These are phyloP conservation scores for Exobasidium rhododendri DNA, from an alignment of 1,284 basidiomycete species.

Conservation along the genomic window DNA sequence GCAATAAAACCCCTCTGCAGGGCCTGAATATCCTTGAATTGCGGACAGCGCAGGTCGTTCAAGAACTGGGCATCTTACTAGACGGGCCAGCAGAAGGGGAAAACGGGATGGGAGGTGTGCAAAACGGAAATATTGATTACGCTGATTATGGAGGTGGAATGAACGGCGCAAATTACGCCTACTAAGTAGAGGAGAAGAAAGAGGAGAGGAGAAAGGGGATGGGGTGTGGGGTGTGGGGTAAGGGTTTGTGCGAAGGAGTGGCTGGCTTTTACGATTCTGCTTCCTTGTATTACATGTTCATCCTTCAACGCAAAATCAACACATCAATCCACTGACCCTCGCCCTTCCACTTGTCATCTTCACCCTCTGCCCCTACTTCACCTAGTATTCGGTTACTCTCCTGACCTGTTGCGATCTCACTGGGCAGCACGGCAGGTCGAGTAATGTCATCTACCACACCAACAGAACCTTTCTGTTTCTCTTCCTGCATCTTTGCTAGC, in stretches of 20 bases:
- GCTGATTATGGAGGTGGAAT: conserved; percentile 11
- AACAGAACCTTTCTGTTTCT: conserved; percentile 11
- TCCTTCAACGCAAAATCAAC: conserved; percentile 17
- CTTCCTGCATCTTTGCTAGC: conserved; percentile 12
- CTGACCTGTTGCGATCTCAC: neutral
- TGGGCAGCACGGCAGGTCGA: neutral
- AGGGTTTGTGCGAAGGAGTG: neutral
- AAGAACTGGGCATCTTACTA: conserved; percentile 45
- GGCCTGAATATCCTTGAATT: conserved; percentile 47
- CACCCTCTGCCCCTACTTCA: neutral
- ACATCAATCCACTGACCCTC: conserved; percentile 29
- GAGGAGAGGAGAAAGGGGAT: neutral
- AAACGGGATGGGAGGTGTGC: neutral
- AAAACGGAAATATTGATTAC: conserved; percentile 1
- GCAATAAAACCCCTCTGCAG: conserved; percentile 21
- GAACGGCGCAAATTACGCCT: conserved; percentile 12
- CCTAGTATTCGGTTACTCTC: conserved; percentile 3
- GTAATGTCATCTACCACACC: neutral
- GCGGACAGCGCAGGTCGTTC: conserved; percentile 49
- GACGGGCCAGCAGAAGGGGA: conserved; percentile 29
- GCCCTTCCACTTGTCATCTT: conserved; percentile 23
- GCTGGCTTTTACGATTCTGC: neutral
- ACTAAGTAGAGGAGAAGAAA: neutral
- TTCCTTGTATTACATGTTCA: neutral
- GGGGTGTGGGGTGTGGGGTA: too few relatives aligned